These are phyloP conservation scores for Aspergillus ochraceus DNA, from an alignment of 2,329 filamentous ascomycete genomes.

Conservation along the genomic window DNA sequence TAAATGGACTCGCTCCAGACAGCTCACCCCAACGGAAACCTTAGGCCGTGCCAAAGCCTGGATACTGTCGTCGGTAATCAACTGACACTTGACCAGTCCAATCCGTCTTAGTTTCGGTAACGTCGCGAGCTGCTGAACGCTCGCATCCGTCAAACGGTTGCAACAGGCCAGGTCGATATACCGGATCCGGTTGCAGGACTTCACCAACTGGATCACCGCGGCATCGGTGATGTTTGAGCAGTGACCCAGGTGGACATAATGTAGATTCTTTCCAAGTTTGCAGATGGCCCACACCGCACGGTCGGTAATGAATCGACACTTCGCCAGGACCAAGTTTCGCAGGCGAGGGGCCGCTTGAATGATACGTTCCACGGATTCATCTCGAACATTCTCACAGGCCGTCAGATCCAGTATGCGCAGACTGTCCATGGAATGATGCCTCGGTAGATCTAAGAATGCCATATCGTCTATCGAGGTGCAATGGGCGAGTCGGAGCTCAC, in stretches of 20 bases:
- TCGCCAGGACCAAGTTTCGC: slow-evolving; percentile 89
- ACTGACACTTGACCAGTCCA: slow-evolving; percentile 88
- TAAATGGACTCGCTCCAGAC: slow-evolving; percentile 87
- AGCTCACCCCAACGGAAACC: slow-evolving; percentile 60
- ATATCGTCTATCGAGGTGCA: slow-evolving; percentile 81
- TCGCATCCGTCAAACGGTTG: slow-evolving; percentile 79
- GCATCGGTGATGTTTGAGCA: slow-evolving; percentile 88
- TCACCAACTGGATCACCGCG: slow-evolving; percentile 80
- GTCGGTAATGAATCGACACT: slow-evolving; percentile 92
- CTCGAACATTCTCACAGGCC: slow-evolving; percentile 79
- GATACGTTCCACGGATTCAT: slow-evolving; percentile 84
- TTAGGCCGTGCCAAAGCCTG: slow-evolving; percentile 72
- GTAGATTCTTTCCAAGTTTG: slow-evolving; percentile 88
- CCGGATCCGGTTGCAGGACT: slow-evolving; percentile 84
- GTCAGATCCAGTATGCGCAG: slow-evolving; percentile 92
- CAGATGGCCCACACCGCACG: slow-evolving; percentile 83
- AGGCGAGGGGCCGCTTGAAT: slow-evolving; percentile 82
- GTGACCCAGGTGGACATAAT: slow-evolving; percentile 94
- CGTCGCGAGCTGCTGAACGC: slow-evolving; percentile 77
- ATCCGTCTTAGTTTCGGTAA: slow-evolving; percentile 94
- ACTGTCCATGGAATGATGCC: slow-evolving; percentile 72
- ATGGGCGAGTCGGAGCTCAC: slow-evolving; percentile 83
- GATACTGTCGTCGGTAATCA: slow-evolving; percentile 88
- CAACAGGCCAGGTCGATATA: slow-evolving; percentile 99
- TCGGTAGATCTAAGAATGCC: slow-evolving; percentile 80